Conservation (phyloP, 495 filamentous ascomycete species). For the Achaetomiella virescens region DNA sequence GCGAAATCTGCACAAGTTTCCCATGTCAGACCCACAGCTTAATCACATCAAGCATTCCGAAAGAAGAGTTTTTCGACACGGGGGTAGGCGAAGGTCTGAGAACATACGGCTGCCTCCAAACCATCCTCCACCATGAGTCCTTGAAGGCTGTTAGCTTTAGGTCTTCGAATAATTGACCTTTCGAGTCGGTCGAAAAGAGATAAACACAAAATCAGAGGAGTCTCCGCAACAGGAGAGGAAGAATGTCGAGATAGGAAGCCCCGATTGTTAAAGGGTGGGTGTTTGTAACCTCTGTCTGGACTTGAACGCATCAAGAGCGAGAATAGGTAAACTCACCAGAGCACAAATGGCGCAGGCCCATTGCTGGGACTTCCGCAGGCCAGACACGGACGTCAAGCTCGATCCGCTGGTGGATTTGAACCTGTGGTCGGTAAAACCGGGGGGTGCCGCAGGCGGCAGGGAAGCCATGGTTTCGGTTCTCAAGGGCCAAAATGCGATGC, state of each 20-base stretch:
- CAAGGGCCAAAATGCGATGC: neutral
- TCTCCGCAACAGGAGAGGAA: too few relatives aligned
- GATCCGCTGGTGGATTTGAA: constrained; percentile 14
- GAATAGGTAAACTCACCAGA: constrained; percentile 8
- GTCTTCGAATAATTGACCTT: too few relatives aligned
- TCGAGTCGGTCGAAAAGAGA: too few relatives aligned
- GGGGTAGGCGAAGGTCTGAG: too few relatives aligned
- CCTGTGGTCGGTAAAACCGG: constrained; percentile 23
- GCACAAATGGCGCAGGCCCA: constrained; percentile 18
- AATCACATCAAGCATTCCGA: too few relatives aligned
- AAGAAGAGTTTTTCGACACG: too few relatives aligned
- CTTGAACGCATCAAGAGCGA: too few relatives aligned
- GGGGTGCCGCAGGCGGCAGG: constrained; percentile 2
- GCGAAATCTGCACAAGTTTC: constrained; percentile 13
- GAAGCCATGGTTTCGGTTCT: neutral
- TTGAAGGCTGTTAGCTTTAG: neutral
- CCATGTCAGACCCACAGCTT: too few relatives aligned
- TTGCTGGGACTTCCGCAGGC: constrained; percentile 16
- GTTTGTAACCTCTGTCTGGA: too few relatives aligned
- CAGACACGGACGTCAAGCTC: constrained; percentile 20
- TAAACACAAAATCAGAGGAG: neutral
- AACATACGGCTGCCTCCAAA: constrained; percentile 21
- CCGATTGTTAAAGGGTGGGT: too few relatives aligned
- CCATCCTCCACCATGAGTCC: constrained; percentile 28
- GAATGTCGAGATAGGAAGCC: too few relatives aligned